Evolutionary conservation across 2,329 filamentous ascomycete species (phyloP), one percentile per base, ranked within the genome.

Genomic region (Cephalotrichum gorgonifer): DNA sequence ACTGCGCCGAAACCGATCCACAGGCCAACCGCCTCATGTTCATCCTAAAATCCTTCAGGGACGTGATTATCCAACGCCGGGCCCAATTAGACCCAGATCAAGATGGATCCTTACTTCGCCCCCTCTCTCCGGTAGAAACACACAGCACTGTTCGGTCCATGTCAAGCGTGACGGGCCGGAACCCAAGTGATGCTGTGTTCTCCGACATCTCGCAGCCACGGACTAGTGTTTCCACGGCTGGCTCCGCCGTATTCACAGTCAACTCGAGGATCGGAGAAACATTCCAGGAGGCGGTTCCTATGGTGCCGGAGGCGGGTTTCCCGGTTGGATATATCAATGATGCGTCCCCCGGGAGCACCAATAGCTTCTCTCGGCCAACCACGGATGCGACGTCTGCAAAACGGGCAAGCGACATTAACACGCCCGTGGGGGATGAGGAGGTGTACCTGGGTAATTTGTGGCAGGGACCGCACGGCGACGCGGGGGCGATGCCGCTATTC

Each of bases 11-110:
- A 26, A 63, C 59, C 2, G 76, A 79, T 51, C 64, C 67, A 1
- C 72, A 78, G 55, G 76, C 74, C 2, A 57, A 63, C 3, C 66
- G 75, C 4, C 68, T 78, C 4, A 60, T 67, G 9, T 72, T 70
- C 48, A 78, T 79, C 31, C 59, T 79, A 12, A 62, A 64, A 3
- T 68, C 66, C 6, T 79, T 80, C 52, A 61, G 66, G 23, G 47
- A 49, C 9, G 47, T 49, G 4, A 41, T 49, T 20, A 22, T 20
- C 6, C 17, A 39, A 20, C n/a, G 22, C 17, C 35, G 22, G n/a
- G n/a, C 12, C 6, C 17, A 39, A 22, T 39, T 20, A 39, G 35
- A 39, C 5, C 35, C n/a, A 39, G 35, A 20, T 4, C 12, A 30
- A 6, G 28, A 22, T 20, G 15, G 14, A 22, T 27, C 43, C 17